Evolutionary conservation across 805 yeast species (phyloP), one percentile per base, ranked within the genome.

Genomic region (Yamadazyma kitorensis): DNA sequence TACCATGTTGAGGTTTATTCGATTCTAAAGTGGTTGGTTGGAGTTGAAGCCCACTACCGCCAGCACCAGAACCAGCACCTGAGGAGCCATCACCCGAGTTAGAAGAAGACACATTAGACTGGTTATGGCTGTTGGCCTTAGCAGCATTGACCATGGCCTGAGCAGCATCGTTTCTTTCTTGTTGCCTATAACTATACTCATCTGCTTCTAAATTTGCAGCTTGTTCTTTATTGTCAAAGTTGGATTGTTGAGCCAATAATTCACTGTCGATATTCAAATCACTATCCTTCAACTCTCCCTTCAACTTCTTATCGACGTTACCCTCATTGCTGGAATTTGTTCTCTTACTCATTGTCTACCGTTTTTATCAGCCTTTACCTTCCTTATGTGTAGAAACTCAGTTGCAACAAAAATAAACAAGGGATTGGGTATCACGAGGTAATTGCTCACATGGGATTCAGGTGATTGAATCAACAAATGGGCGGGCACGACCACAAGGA

Each of bases 1-100:
- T 61, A n/a, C 93, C 93, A 28, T 81, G 82, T 8, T 64, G 54
- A 3, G 89, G 86, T 56, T 78, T 80, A 39, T 41, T 39, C 21
- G 29, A 43, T 10, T 50, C 50, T 36, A 61, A 51, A 4, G 63
- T 56, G 17, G 68, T 61, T n/a, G 67, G 64, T 40, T 57, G 65
- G 49, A 56, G 52, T 33, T 43, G 45, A 22, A 49, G 45, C 26
- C 45, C 17, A 35, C n/a, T n/a, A n/a, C n/a, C n/a, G n/a, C n/a
- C n/a, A n/a, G n/a, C n/a, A n/a, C n/a, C n/a, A n/a, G n/a, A n/a
- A n/a, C n/a, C n/a, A n/a, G n/a, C n/a, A n/a, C n/a, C n/a, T n/a
- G n/a, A n/a, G n/a, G n/a, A n/a, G n/a, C n/a, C n/a, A n/a, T n/a
- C n/a, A n/a, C n/a, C n/a, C n/a, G n/a, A n/a, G n/a, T n/a, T n/a